Evolutionary conservation across 2,329 filamentous ascomycete genomes (phyloP).

Genomic region (Claviceps spartinae): DNA sequence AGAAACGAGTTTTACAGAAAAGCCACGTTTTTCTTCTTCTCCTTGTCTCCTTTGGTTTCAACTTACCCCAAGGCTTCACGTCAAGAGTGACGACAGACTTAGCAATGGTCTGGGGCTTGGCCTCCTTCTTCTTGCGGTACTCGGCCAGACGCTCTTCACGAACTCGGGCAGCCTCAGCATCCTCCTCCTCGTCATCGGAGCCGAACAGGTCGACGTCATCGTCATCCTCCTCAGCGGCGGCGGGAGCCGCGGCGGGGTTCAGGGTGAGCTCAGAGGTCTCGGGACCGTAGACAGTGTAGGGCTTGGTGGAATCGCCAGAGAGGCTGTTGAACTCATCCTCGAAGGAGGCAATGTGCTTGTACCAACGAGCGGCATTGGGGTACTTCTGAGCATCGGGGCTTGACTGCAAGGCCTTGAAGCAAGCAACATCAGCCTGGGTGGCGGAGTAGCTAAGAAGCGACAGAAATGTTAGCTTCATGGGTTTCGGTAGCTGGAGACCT

Average conservation of each 20-base stretch:
- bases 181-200: slow-evolving; percentile 86
- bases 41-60: neutral
- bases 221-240: slow-evolving; percentile 49
- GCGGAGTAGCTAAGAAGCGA: slow-evolving; percentile 38
- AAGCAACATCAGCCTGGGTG: slow-evolving; percentile 90
- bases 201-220: slow-evolving; percentile 91
- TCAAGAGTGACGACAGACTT: slow-evolving; percentile 95
- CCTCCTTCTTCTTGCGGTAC: slow-evolving; percentile 94
- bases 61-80: slow-evolving; percentile 93
- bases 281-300: slow-evolving; percentile 83
- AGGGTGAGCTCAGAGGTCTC: slow-evolving; percentile 63
- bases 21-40: neutral
- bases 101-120: slow-evolving; percentile 79
- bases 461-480: neutral
- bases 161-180: slow-evolving; percentile 69
- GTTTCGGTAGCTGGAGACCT: neutral
- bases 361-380: slow-evolving; percentile 92
- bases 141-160: slow-evolving; percentile 83
- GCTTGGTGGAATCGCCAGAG: slow-evolving; percentile 79
- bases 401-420: slow-evolving; percentile 76
- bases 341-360: slow-evolving; percentile 94
- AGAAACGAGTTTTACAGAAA: neutral
- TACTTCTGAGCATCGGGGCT: slow-evolving; percentile 73
- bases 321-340: slow-evolving; percentile 86
- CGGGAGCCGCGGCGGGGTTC: slow-evolving; percentile 76